These are phyloP conservation scores for Rhodomyrtus tomentosa DNA, from an alignment of 345 rosid species.

Conservation along the genomic window DNA sequence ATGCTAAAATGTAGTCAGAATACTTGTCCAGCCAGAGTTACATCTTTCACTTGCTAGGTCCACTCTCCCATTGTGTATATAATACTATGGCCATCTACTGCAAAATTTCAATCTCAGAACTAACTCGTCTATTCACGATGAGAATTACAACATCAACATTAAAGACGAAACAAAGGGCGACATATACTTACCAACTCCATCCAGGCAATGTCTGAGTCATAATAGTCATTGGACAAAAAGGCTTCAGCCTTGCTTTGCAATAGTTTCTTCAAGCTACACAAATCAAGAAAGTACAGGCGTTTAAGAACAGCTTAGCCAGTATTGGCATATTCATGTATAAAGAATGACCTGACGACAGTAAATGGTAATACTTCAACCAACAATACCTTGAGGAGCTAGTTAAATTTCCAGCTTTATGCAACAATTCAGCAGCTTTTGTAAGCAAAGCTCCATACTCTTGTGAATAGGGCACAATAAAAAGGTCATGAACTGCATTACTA, in stretches of 20 bases:
- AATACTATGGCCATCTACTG: neutral
- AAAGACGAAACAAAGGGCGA: neutral
- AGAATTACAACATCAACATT: neutral
- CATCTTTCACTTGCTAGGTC: neutral
- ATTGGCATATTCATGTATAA: neutral
- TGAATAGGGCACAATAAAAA: constrained; percentile 57
- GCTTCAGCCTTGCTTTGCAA: constrained; percentile 83
- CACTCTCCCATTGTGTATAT: neutral
- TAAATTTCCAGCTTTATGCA: constrained; percentile 78
- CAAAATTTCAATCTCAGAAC: neutral
- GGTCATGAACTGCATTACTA: constrained; percentile 25
- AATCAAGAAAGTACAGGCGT: neutral
- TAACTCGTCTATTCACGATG: neutral
- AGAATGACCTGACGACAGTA: neutral
- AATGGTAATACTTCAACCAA: neutral
- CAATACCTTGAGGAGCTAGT: constrained; percentile 61
- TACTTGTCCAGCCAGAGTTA: neutral
- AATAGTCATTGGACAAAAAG: constrained; percentile 81
- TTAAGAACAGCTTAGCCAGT: neutral
- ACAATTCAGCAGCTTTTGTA: constrained; percentile 47
- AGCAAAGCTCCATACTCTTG: constrained; percentile 56
- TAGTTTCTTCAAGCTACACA: constrained; percentile 71
- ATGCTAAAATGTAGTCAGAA: neutral
- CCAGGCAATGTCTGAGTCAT: constrained; percentile 92
- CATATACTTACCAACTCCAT: constrained; percentile 75